Base-by-base conservation (phyloP, 78 protist genomes). In the Dictyostelium purpureum region DNA sequence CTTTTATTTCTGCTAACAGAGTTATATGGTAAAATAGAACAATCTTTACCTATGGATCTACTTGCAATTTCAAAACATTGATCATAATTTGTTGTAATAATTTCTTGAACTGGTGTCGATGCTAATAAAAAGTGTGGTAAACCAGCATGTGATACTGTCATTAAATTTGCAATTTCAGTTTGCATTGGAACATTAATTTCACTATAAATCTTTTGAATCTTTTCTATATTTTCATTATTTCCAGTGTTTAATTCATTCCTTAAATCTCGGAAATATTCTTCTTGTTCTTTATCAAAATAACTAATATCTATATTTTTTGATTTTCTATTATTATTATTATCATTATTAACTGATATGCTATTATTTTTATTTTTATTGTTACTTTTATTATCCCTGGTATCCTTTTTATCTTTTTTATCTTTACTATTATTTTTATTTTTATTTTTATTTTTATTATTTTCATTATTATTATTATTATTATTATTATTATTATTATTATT, bases 11-110 rank as follows among this genome's bases (percentile, higher is more conserved):
- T 11, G 1, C 14, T 43, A 6, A 73, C 6, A 1, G 73, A 35
- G 19, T 88, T 61, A 35, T 88, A 79, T 28, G 94, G 88, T 24
- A 88, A n/a, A 19, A 88, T 85, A 31, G 65, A 35, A 52, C 21
- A 19, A 2, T 65, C 61, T 4, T 47, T 38, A 1, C 40, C 76
- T 21, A 95, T 83, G 0, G 83, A 67, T 31, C 24, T 43, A 49
- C 81, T 79, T 0, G 97, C 97, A 19, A 26, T 47, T 49, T 95
- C 97, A 56, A 93, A 94, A 49, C 91, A 77, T 35, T 49, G 35
- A 79, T 95, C 94, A 88, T 95, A 95, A 59, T 95, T 95, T 24
- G 97, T 95, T 14, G 97, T 95, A 11, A 95, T 87, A n/a, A 78
- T 43, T 14, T 79, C 90, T 9, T 28, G 40, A 19, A 80, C 95